Percentiles rank a stretch among this genome's conserved stretches.
Evolutionary conservation across 1,139 yeast species (phyloP).

Genomic region (Debaryomyces nepalensis): DNA sequence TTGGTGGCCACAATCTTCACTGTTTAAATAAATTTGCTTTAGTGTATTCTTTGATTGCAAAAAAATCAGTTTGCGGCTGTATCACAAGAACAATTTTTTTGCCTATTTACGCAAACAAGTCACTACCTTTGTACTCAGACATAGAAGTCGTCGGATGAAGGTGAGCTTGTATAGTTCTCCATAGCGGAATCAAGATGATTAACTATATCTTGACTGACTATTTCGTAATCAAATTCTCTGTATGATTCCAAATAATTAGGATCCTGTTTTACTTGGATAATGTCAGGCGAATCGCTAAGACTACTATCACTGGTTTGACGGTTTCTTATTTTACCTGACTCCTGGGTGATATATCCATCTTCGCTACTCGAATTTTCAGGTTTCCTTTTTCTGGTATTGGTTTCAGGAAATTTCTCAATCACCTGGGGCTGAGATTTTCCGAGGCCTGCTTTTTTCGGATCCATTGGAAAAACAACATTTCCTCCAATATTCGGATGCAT

Average conservation of each 20-base stretch:
- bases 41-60: slow-evolving; percentile 9
- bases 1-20: background rate
- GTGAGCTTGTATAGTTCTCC: slow-evolving; percentile 10
- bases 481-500: slow-evolving; percentile 1
- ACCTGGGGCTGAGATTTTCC: background rate
- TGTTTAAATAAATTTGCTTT: slow-evolving; percentile 7
- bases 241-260: slow-evolving; percentile 8
- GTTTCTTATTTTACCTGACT: background rate
- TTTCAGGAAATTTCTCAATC: background rate
- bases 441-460: background rate
- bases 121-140: background rate
- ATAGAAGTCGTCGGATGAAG: slow-evolving; percentile 11
- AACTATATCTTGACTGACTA: slow-evolving; percentile 13
- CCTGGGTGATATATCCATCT: background rate
- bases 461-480: background rate
- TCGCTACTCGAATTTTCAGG: background rate
- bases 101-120: background rate
- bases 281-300: background rate
- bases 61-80: slow-evolving; percentile 5
- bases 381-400: background rate
- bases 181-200: slow-evolving; percentile 11
- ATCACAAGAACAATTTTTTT: background rate
- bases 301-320: slow-evolving; percentile 1
- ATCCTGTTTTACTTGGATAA: slow-evolving; percentile 8
- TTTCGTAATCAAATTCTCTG: slow-evolving; percentile 10